Conservation (phyloP, 2,329 filamentous ascomycete genomes). For the Pezicula rhizophila region DNA sequence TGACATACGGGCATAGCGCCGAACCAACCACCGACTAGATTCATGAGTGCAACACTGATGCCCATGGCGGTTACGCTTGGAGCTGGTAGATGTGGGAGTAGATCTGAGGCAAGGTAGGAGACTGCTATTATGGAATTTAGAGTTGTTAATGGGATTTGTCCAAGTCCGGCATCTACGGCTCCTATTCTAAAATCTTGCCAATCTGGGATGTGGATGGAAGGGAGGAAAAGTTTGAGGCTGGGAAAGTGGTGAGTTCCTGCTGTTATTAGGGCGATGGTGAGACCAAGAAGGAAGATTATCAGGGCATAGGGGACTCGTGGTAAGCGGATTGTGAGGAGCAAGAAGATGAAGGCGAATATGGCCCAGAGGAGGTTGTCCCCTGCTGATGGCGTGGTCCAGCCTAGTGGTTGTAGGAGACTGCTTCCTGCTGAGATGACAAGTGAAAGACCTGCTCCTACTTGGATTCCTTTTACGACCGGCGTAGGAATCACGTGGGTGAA, state of each 20-base stretch:
- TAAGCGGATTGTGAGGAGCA: slow-evolving; percentile 61
- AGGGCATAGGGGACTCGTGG: slow-evolving; percentile 74
- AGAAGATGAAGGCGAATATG: slow-evolving; percentile 62
- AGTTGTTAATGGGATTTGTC: slow-evolving; percentile 84
- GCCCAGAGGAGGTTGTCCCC: slow-evolving; percentile 78
- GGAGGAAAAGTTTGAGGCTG: slow-evolving; percentile 53
- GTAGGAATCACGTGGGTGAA: slow-evolving; percentile 65
- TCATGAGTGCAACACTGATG: slow-evolving; percentile 76
- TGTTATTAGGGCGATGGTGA: slow-evolving; percentile 54
- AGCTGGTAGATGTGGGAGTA: slow-evolving; percentile 62
- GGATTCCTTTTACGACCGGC: slow-evolving; percentile 89
- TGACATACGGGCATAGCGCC: slow-evolving; percentile 95
- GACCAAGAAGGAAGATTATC: slow-evolving; percentile 60
- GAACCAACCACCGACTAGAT: slow-evolving; percentile 82
- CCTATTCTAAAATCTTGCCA: slow-evolving; percentile 41
- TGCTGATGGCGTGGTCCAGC: slow-evolving; percentile 59
- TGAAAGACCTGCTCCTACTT: slow-evolving; percentile 83
- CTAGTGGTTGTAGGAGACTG: slow-evolving; percentile 59
- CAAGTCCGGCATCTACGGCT: slow-evolving; percentile 52
- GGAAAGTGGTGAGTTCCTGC: slow-evolving; percentile 38
- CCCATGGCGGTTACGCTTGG: slow-evolving; percentile 74
- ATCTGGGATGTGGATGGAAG: slow-evolving; percentile 42
- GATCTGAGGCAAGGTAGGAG: slow-evolving; percentile 68
- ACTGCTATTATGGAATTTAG: slow-evolving; percentile 91
- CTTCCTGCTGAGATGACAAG: slow-evolving; percentile 73